Percentiles rank a stretch among this genome's conserved stretches.
Evolutionary conservation across 1,284 basidiomycete genomes (phyloP).

Genomic region (Leccinum proliferum): DNA sequence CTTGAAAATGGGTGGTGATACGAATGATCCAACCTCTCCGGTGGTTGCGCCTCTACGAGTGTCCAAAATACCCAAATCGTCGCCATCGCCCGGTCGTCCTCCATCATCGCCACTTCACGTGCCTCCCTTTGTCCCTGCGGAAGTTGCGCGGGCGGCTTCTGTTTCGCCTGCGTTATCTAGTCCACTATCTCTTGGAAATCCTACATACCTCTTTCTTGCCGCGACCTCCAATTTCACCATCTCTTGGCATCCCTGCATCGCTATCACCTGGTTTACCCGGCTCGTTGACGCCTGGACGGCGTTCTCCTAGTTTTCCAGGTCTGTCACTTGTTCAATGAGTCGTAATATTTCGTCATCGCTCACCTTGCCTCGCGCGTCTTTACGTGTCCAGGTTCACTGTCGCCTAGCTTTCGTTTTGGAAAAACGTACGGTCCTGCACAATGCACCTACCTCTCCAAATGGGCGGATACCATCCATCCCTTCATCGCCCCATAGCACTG

Average conservation of each 20-base stretch:
- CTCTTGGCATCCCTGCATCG: conserved; percentile 11
- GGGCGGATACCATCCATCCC: conserved; percentile 3
- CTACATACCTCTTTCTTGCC: background rate
- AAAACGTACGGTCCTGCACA: background rate
- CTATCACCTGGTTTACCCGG: conserved; percentile 19
- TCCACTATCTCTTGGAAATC: conserved; percentile 12
- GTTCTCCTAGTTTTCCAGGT: conserved; percentile 25
- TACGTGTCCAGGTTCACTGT: conserved; percentile 20
- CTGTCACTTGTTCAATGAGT: conserved; percentile 8
- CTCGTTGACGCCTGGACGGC: conserved; percentile 16
- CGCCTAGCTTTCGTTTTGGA: conserved; percentile 18
- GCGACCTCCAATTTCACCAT: background rate
- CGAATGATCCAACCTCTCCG: conserved; percentile 5
- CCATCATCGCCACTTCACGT: conserved; percentile 15
- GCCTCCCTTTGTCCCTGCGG: conserved; percentile 5
- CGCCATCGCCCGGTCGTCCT: conserved; percentile 17
- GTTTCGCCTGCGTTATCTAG: conserved; percentile 18
- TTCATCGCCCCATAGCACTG: conserved; percentile 3
- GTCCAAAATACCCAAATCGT: conserved; percentile 20
- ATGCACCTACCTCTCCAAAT: background rate
- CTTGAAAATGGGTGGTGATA: conserved; percentile 13
- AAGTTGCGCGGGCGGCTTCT: conserved; percentile 2
- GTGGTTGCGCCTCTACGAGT: conserved; percentile 22
- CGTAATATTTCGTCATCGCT: conserved; percentile 8
- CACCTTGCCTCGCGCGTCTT: background rate